Evolutionary conservation across 768 basidiomycete genomes (phyloP).

Genomic region (Macrolepiota dolichaula): DNA sequence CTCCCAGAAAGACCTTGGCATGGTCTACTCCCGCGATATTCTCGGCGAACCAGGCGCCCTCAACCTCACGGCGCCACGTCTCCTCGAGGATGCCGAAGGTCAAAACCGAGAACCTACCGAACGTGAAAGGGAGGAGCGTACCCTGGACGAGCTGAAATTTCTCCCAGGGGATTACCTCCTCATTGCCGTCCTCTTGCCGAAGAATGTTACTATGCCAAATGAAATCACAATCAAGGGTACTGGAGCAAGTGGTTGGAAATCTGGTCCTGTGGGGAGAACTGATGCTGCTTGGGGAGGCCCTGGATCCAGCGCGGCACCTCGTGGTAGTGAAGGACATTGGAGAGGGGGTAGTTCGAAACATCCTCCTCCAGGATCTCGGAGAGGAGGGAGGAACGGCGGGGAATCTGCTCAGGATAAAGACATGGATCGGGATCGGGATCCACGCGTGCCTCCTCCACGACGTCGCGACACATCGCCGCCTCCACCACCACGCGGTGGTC

Average conservation of each 20-base stretch:
- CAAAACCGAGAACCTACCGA: slow-evolving; percentile 16
- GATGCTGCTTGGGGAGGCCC: slow-evolving; percentile 26
- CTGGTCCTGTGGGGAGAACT: slow-evolving; percentile 16
- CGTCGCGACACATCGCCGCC: slow-evolving; percentile 45
- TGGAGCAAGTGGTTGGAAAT: slow-evolving; percentile 21
- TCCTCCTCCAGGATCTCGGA: slow-evolving; percentile 37
- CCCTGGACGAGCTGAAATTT: slow-evolving; percentile 76
- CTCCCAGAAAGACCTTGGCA: slow-evolving; percentile 75
- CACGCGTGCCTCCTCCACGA: slow-evolving; percentile 48
- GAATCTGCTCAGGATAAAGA: slow-evolving; percentile 31
- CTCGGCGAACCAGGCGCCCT: slow-evolving; percentile 74
- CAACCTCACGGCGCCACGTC: slow-evolving; percentile 52
- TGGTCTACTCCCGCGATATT: slow-evolving; percentile 81
- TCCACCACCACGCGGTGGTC: slow-evolving; percentile 32
- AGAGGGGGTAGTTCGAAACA: slow-evolving; percentile 59
- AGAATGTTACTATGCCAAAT: slow-evolving; percentile 48
- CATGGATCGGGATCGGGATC: slow-evolving; percentile 29
- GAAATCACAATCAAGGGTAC: slow-evolving; percentile 55
- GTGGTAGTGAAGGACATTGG: slow-evolving; percentile 67
- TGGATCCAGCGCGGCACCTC: slow-evolving; percentile 27
- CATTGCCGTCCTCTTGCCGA: slow-evolving; percentile 73
- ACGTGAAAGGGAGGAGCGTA: slow-evolving; percentile 60
- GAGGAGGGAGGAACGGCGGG: slow-evolving; percentile 39
- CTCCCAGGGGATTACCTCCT: slow-evolving; percentile 79
- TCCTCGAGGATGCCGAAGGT: slow-evolving; percentile 47